These are phyloP conservation scores for Cornus controversa DNA, from an alignment of 148 eudicot species.

Conservation along the genomic window DNA sequence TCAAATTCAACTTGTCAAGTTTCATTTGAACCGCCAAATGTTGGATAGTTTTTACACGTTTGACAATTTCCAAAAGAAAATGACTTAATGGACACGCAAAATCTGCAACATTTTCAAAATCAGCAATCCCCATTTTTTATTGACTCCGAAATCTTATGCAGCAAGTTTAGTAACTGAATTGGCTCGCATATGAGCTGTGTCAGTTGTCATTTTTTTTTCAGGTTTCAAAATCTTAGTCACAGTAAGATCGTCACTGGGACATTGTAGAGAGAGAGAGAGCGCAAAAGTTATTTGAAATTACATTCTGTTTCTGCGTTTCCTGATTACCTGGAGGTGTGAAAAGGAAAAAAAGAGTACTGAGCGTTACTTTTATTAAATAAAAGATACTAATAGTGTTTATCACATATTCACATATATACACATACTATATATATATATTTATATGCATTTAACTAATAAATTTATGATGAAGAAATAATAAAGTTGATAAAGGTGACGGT, in stretches of 20 bases:
- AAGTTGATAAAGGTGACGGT: neutral
- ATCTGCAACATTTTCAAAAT: neutral
- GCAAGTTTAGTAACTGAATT: neutral
- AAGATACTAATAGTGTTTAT: too few species aligned
- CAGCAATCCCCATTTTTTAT: neutral
- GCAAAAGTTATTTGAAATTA: neutral
- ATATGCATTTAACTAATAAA: too few species aligned
- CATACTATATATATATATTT: neutral
- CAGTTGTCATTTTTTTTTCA: neutral
- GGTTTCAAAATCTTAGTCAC: neutral
- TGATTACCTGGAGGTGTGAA: neutral
- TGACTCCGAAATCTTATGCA: neutral
- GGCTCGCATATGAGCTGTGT: neutral
- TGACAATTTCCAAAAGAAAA: neutral
- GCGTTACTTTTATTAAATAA: too few species aligned
- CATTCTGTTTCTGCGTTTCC: neutral
- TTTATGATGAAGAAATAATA: neutral
- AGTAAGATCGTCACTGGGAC: neutral
- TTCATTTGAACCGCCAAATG: too few species aligned
- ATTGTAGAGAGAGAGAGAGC: neutral
- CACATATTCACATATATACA: neutral
- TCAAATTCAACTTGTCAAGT: too few species aligned
- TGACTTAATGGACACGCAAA: neutral
- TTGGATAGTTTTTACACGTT: slow-evolving; percentile 2
- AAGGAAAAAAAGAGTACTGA: neutral